phyloP scores from a whole-genome alignment of 1,139 yeast species.

The Suhomyces ambrosiae region DNA sequence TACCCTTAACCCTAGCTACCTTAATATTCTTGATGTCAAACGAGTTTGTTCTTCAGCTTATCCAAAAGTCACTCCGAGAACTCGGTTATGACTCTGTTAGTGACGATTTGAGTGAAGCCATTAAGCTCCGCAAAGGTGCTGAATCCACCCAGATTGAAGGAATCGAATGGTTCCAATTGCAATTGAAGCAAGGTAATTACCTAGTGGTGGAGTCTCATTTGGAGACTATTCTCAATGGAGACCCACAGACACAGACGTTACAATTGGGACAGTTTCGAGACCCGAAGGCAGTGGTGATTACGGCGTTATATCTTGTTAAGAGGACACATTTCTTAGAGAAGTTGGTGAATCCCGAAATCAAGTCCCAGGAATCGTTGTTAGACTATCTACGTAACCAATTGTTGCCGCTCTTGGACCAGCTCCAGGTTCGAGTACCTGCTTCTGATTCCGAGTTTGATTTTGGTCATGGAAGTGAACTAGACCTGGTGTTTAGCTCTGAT shows the following conservation, averaged over 20 bases:
- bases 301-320: constrained; percentile 31
- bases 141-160: constrained; percentile 8
- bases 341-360: constrained; percentile 5
- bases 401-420: constrained; percentile 32
- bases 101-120: constrained; percentile 17
- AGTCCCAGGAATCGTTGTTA: constrained; percentile 15
- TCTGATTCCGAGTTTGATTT: constrained; percentile 16
- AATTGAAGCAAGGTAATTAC: constrained; percentile 29
- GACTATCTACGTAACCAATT: constrained; percentile 29
- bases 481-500: constrained; percentile 12
- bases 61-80: constrained; percentile 34
- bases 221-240: neutral
- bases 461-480: constrained; percentile 11
- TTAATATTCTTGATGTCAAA: too few species aligned
- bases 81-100: constrained; percentile 29
- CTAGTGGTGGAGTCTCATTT: constrained; percentile 15
- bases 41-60: constrained; percentile 35
- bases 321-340: constrained; percentile 27
- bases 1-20: too few species aligned
- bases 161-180: constrained; percentile 28
- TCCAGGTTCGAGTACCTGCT: constrained; percentile 12
- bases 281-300: constrained; percentile 19
- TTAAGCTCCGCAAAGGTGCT: constrained; percentile 12
- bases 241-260: constrained; percentile 3
- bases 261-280: constrained; percentile 11